These are phyloP conservation scores for Serendipita sp. DNA, from an alignment of 768 basidiomycete genomes.

Conservation along the genomic window DNA sequence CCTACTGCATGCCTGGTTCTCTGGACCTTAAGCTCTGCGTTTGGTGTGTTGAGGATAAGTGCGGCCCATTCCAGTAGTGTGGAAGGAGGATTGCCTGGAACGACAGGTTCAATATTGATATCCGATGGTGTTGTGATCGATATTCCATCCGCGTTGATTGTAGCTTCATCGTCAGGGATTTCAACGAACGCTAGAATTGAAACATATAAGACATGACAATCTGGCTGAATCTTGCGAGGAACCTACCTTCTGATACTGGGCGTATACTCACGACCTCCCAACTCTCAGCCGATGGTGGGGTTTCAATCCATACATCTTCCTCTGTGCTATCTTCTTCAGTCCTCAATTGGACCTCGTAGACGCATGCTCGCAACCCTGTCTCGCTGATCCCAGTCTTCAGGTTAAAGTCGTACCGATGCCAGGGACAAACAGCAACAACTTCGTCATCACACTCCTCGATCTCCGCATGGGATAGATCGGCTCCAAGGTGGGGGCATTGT, in stretches of 20 bases:
- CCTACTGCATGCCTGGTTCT: conserved; percentile 55
- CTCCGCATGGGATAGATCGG: conserved; percentile 64
- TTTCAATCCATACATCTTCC: conserved; percentile 40
- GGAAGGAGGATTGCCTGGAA: conserved; percentile 39
- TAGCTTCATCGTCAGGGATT: conserved; percentile 11
- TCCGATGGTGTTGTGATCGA: conserved; percentile 11
- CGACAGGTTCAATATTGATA: conserved; percentile 27
- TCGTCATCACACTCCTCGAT: conserved; percentile 46
- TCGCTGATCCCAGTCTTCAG: conserved; percentile 54
- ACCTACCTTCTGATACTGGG: conserved; percentile 54
- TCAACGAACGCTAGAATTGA: conserved; percentile 32
- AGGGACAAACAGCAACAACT: conserved; percentile 54
- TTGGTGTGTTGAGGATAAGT: conserved; percentile 56
- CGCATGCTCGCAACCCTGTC: conserved; percentile 53
- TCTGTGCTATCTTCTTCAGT: conserved; percentile 21
- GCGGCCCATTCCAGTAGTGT: conserved; percentile 68
- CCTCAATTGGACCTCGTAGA: conserved; percentile 42
- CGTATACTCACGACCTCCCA: conserved; percentile 55
- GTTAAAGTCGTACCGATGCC: conserved; percentile 70
- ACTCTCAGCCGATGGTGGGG: conserved; percentile 33
- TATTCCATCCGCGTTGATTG: neutral
- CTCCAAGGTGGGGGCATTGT: conserved; percentile 64
- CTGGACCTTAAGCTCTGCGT: conserved; percentile 51
- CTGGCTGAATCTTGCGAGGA: neutral
- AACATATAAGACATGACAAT: neutral